Percentiles rank a stretch among this genome's conserved stretches.
Evolutionary conservation across 2,329 filamentous ascomycete genomes (phyloP).

Genomic region (Lojkania enalia): DNA sequence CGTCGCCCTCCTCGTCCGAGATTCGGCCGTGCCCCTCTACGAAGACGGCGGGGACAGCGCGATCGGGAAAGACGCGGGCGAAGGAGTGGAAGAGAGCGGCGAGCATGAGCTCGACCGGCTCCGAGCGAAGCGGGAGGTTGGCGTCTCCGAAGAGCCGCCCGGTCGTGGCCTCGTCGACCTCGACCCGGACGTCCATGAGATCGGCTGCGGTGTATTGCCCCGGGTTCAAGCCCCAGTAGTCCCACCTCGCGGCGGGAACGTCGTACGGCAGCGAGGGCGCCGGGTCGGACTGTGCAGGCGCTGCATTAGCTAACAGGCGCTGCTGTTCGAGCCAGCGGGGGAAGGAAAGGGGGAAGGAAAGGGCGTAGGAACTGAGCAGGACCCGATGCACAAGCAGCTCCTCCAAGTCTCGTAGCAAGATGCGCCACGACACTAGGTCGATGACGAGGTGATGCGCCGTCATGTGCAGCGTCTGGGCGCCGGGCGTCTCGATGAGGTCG

Average conservation of each 20-base stretch:
- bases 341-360: no score
- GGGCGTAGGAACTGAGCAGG: no score
- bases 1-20: slow-evolving; percentile 17
- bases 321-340: no score
- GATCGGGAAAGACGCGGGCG: slow-evolving; percentile 39
- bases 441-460: slow-evolving; percentile 17
- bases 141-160: slow-evolving; percentile 16
- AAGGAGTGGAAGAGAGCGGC: slow-evolving; percentile 12
- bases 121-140: slow-evolving; percentile 50
- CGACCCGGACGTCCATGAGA: no score
- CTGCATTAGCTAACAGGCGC: no score
- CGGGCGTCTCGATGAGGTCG: slow-evolving; percentile 12
- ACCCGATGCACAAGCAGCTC: no score
- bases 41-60: slow-evolving; percentile 46
- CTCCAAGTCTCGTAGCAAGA: slow-evolving; percentile 21
- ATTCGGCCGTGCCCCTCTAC: slow-evolving; percentile 21
- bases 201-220: no score
- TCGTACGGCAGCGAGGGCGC: no score
- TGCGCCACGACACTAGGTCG: slow-evolving; percentile 15
- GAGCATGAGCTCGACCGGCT: slow-evolving; percentile 41
- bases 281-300: no score
- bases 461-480: slow-evolving; percentile 9
- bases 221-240: no score
- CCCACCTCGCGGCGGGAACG: no score
- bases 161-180: no score